These are phyloP conservation scores for Metschnikowia noctiluminum DNA, from an alignment of 805 yeast genomes.

Conservation along the genomic window DNA sequence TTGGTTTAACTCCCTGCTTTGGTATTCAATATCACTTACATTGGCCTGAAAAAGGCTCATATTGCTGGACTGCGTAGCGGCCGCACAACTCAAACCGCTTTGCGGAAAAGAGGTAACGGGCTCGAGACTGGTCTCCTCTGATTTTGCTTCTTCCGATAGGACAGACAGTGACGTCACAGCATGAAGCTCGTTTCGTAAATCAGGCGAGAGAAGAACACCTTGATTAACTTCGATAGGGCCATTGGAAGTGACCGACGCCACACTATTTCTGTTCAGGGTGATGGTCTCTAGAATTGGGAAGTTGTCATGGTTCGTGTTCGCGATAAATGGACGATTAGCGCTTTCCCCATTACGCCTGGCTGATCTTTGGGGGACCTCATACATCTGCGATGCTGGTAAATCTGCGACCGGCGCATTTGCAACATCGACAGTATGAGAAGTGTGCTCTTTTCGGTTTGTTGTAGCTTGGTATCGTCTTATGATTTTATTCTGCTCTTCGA, in stretches of 20 bases:
- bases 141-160: not conserved
- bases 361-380: conserved; percentile 26
- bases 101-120: no score
- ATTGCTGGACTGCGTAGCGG: no score
- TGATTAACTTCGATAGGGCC: conserved; percentile 12
- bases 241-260: conserved; percentile 13
- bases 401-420: not conserved
- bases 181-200: conserved; percentile 10
- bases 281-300: not conserved
- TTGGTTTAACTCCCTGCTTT: no score
- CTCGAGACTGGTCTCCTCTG: not conserved
- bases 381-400: not conserved
- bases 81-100: no score
- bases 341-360: conserved; percentile 18
- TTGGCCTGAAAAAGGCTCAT: no score
- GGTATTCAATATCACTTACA: no score
- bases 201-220: conserved; percentile 11
- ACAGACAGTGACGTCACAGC: conserved; percentile 1
- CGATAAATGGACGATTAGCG: not conserved
- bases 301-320: not conserved
- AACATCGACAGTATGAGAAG: not conserved
- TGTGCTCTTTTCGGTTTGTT: not conserved
- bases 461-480: not conserved
- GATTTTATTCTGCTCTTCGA: not conserved
- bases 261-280: conserved; percentile 7